phyloP scores from a whole-genome alignment of 805 yeast species.

The Teunomyces funiuensis region DNA sequence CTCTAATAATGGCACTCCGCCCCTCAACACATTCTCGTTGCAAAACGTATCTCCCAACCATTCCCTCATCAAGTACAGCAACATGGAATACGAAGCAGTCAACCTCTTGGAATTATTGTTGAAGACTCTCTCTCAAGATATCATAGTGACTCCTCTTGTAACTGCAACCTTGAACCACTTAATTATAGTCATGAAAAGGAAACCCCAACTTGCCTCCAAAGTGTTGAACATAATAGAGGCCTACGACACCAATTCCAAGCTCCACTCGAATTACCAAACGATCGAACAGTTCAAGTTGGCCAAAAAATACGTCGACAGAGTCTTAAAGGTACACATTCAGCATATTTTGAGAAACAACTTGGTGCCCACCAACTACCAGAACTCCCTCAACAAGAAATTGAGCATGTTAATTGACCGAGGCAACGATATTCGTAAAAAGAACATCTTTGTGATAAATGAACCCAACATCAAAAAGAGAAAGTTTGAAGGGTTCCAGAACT shows the following conservation, averaged over 20 bases:
- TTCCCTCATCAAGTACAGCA: constrained; percentile 54
- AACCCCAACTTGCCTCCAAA: constrained; percentile 59
- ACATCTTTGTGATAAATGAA: constrained; percentile 34
- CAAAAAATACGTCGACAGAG: constrained; percentile 63
- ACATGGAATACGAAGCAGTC: constrained; percentile 67
- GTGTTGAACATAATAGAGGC: constrained; percentile 59
- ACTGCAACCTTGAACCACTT: constrained; percentile 69
- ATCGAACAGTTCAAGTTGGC: constrained; percentile 51
- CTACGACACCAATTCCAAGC: constrained; percentile 59
- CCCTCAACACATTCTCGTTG: constrained; percentile 43
- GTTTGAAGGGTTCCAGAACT: constrained; percentile 42
- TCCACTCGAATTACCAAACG: constrained; percentile 49
- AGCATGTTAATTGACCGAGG: constrained; percentile 34
- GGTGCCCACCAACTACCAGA: constrained; percentile 34
- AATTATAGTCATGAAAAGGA: constrained; percentile 59
- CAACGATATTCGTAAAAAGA: constrained; percentile 41
- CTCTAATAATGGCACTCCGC: constrained; percentile 6
- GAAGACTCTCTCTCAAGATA: constrained; percentile 53
- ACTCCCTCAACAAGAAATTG: constrained; percentile 27
- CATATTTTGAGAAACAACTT: constrained; percentile 36
- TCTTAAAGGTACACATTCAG: constrained; percentile 46
- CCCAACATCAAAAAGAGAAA: constrained; percentile 34
- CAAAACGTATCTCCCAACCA: constrained; percentile 56
- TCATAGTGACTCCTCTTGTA: constrained; percentile 52
- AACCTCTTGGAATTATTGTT: constrained; percentile 67